phyloP scores from a whole-genome alignment of 2,329 filamentous ascomycete genomes.

The Diplodia corticola region DNA sequence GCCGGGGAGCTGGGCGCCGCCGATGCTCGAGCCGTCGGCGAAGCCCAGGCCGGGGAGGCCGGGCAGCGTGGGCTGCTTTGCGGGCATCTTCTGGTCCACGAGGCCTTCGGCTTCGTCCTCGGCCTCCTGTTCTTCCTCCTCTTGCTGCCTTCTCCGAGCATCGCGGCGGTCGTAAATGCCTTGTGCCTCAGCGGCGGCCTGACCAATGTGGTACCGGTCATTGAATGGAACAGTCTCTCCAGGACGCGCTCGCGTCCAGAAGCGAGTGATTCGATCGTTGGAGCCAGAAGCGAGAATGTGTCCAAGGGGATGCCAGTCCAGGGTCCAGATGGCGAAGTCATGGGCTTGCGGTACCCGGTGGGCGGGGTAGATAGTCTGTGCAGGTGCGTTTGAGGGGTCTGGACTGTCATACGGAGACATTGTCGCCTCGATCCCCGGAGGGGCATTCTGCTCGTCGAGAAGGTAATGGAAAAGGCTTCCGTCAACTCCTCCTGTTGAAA shows the following conservation, averaged over 20 bases:
- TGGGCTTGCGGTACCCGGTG: slow-evolving; percentile 87
- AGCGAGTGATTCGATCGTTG: slow-evolving; percentile 93
- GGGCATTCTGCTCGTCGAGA: slow-evolving; percentile 90
- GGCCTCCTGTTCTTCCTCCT: slow-evolving; percentile 90
- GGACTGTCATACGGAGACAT: slow-evolving; percentile 82
- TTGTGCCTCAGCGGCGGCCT: slow-evolving; percentile 87
- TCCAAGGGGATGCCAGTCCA: slow-evolving; percentile 96
- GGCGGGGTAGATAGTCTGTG: slow-evolving; percentile 89
- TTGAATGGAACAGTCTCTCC: slow-evolving; percentile 83
- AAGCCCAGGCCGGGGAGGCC: slow-evolving; percentile 59
- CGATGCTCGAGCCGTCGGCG: slow-evolving; percentile 47
- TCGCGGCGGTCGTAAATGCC: slow-evolving; percentile 90
- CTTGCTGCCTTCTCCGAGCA: slow-evolving; percentile 74
- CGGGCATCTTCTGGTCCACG: slow-evolving; percentile 82
- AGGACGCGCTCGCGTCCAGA: slow-evolving; percentile 89
- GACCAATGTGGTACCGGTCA: slow-evolving; percentile 93
- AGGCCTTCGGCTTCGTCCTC: slow-evolving; percentile 93
- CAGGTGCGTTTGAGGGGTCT: slow-evolving; percentile 75
- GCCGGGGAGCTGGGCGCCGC: slow-evolving; percentile 46
- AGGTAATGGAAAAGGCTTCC: slow-evolving; percentile 91
- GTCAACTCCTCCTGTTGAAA: slow-evolving; percentile 88
- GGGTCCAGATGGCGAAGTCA: slow-evolving; percentile 93
- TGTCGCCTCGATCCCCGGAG: slow-evolving; percentile 68
- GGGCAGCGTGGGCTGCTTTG: slow-evolving; percentile 55
- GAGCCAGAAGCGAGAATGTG: slow-evolving; percentile 94